These are phyloP conservation scores for Karstenula rhodostoma DNA, from an alignment of 2,329 filamentous ascomycete genomes.

Conservation along the genomic window DNA sequence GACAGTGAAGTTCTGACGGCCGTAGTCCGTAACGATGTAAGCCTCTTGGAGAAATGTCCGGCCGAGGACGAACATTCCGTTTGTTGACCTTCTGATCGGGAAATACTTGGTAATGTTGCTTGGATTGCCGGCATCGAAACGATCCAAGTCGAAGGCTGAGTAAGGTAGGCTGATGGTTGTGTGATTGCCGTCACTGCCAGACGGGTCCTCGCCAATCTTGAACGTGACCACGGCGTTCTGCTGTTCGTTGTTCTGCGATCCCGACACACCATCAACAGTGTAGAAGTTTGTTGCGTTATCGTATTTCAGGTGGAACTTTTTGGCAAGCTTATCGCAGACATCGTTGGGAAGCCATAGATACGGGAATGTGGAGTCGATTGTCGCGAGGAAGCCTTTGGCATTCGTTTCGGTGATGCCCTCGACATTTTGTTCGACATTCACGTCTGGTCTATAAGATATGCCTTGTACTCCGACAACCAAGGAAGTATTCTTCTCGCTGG, in stretches of 20 bases:
- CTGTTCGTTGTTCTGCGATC: constrained; percentile 31
- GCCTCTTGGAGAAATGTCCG: constrained; percentile 49
- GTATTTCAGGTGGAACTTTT: constrained; percentile 46
- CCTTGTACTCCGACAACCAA: constrained; percentile 38
- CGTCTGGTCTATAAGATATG: constrained; percentile 33
- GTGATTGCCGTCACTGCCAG: constrained; percentile 17
- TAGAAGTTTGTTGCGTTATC: constrained; percentile 45
- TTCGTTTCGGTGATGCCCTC: constrained; percentile 17
- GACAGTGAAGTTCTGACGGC: constrained; percentile 44
- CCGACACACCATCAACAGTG: constrained; percentile 41
- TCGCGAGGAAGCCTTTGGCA: constrained; percentile 32
- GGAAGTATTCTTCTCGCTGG: constrained; percentile 28
- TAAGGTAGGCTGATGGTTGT: constrained; percentile 40
- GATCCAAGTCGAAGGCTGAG: constrained; percentile 35
- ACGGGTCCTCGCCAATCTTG: constrained; percentile 28
- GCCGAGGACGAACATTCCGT: constrained; percentile 38
- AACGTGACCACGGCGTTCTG: constrained; percentile 38
- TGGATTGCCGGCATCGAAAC: constrained; percentile 19
- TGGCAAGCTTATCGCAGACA: constrained; percentile 49
- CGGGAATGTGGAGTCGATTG: constrained; percentile 51
- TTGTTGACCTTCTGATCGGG: constrained; percentile 38
- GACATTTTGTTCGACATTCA: constrained; percentile 19
- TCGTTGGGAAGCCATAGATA: constrained; percentile 41
- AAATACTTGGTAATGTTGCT: constrained; percentile 36
- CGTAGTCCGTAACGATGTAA: constrained; percentile 49